Evolutionary conservation across 345 rosid species (phyloP).

Genomic region (Schrenkiella parvula): DNA sequence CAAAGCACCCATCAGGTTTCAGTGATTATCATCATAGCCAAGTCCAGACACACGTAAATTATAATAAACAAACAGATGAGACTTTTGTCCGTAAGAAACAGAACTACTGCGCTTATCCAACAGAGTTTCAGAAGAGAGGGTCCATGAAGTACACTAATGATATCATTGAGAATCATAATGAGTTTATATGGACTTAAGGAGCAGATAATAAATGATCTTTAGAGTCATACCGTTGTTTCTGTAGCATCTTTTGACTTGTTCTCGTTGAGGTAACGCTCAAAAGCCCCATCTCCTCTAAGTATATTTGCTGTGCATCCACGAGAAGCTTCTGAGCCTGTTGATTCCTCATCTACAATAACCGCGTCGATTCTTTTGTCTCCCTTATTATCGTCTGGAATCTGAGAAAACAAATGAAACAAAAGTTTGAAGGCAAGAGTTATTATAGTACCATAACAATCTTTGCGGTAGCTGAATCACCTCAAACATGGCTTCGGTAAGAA

Average conservation of each 20-base stretch:
- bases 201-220: not conserved
- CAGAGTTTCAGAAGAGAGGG: not conserved
- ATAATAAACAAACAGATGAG: not conserved
- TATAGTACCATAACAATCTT: not conserved
- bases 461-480: conserved; percentile 51
- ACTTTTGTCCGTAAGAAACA: not conserved
- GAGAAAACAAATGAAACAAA: conserved; percentile 27
- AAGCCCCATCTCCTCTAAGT: conserved; percentile 73
- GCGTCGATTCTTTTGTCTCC: conserved; percentile 73
- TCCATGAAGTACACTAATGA: not conserved
- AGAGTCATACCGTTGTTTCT: conserved; percentile 45
- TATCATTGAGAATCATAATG: not conserved
- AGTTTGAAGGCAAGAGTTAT: not conserved
- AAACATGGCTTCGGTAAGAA: conserved; percentile 90
- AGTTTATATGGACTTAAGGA: not conserved
- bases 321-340: conserved; percentile 52
- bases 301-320: conserved; percentile 72
- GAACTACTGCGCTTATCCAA: not conserved
- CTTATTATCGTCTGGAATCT: conserved; percentile 76
- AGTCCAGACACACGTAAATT: not conserved
- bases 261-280: conserved; percentile 52
- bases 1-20: conserved; percentile 20
- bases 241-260: conserved; percentile 33
- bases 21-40: not conserved
- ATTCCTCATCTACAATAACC: conserved; percentile 76